Percentiles rank a stretch among this genome's conserved stretches.
These are phyloP conservation scores for Haematococcus lacustris DNA, from an alignment of 139 green algal genomes.

Conservation along the genomic window DNA sequence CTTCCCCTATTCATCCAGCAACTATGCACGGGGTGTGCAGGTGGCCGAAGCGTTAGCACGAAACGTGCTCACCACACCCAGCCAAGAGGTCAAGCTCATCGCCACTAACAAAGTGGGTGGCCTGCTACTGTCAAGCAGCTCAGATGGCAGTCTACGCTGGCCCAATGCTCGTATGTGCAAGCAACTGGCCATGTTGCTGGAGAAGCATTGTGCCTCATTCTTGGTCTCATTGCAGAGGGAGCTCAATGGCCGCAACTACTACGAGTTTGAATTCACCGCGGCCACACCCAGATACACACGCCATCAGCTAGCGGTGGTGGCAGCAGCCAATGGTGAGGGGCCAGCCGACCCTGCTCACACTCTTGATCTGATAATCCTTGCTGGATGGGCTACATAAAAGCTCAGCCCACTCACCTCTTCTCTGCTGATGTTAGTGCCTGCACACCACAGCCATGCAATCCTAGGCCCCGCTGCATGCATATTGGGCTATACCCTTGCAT, in stretches of 20 bases:
- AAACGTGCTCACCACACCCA: conserved; percentile 58
- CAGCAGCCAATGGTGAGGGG: conserved; percentile 59
- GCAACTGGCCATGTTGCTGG: neutral
- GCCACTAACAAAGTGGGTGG: conserved; percentile 46
- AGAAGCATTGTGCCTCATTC: neutral
- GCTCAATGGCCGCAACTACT: conserved; percentile 77
- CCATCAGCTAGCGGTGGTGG: conserved; percentile 70
- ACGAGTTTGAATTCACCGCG: conserved; percentile 86
- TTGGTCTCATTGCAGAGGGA: conserved; percentile 41
- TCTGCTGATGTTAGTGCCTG: too few species aligned
- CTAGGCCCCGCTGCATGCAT: too few species aligned
- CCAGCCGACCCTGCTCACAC: too few species aligned
- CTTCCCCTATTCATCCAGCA: neutral
- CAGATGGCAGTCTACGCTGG: too few species aligned
- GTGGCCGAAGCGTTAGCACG: conserved; percentile 42
- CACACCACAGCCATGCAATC: too few species aligned
- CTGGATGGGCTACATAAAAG: too few species aligned
- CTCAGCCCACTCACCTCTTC: too few species aligned
- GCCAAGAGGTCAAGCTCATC: conserved; percentile 72
- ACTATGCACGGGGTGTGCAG: conserved; percentile 4
- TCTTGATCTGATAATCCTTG: too few species aligned
- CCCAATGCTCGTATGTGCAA: conserved; percentile 1
- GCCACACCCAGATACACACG: conserved; percentile 47
- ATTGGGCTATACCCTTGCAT: too few species aligned
- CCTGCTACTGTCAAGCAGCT: too few species aligned